Conservation (phyloP, 2,329 filamentous ascomycete genomes). For the Pleurostoma richardsiae region DNA sequence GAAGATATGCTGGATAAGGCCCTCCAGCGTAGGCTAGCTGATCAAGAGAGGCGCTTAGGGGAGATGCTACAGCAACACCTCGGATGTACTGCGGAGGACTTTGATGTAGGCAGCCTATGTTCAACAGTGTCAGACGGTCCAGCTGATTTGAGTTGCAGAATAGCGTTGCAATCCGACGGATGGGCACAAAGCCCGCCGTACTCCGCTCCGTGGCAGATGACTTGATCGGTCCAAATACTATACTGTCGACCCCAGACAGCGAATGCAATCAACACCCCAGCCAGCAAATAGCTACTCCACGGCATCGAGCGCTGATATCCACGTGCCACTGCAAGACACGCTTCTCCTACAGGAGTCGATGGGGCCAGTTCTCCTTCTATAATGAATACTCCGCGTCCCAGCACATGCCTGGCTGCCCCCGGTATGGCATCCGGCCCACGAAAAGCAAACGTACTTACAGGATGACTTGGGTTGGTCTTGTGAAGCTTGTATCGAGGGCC, state of each 20-base stretch:
- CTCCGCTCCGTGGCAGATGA: background rate
- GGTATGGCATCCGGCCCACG: background rate
- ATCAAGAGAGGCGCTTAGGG: background rate
- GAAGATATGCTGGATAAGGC: background rate
- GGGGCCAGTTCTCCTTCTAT: background rate
- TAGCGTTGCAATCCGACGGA: background rate
- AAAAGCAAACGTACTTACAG: background rate
- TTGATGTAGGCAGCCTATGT: background rate
- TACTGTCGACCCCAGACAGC: background rate
- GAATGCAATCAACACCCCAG: no score
- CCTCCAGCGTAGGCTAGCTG: background rate
- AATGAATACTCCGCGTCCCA: background rate
- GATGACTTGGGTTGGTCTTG: background rate
- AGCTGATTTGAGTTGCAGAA: background rate
- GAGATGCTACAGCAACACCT: background rate
- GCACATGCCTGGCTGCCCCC: background rate
- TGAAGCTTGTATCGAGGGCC: background rate
- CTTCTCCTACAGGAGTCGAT: background rate
- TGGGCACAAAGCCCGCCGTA: background rate
- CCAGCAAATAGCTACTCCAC: no score
- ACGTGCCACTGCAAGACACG: background rate
- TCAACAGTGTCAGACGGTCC: background rate
- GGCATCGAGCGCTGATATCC: background rate
- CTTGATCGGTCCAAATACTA: background rate
- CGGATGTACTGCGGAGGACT: background rate